Conservation (phyloP, 176 grass and related monocot species). For the Raddia guianensis region DNA sequence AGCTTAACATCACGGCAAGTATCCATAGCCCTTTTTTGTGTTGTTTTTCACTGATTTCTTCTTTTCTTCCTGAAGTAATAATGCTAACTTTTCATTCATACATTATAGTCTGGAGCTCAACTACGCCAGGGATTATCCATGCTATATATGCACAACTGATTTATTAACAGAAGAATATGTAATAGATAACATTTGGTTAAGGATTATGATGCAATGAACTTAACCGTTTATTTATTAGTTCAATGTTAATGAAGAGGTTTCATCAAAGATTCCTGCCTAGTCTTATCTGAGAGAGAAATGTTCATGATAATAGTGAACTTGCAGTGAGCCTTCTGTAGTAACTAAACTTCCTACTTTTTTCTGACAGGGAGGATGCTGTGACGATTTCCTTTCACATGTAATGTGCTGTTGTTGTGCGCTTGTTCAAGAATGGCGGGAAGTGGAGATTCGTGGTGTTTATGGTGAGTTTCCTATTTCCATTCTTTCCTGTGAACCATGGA, state of each 20-base stretch:
- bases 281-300: not conserved
- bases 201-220: conserved; percentile 6
- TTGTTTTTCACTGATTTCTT: conserved; percentile 17
- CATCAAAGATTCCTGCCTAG: not conserved
- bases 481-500: not conserved
- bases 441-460: conserved; percentile 72
- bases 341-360: not conserved
- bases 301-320: not conserved
- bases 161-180: conserved; percentile 2
- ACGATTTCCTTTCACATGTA: conserved; percentile 95
- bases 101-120: not conserved
- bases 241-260: not conserved
- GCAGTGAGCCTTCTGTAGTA: not conserved
- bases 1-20: conserved; percentile 75
- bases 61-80: not conserved
- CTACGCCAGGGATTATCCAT: not conserved
- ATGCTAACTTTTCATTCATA: conserved; percentile 3
- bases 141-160: not conserved
- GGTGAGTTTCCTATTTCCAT: conserved; percentile 46
- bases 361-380: conserved; percentile 81
- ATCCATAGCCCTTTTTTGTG: conserved; percentile 7
- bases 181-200: not conserved
- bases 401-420: conserved; percentile 95
- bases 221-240: not conserved
- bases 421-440: conserved; percentile 98